phyloP scores from a whole-genome alignment of 441 rosid species.

The Lepidium campestre region DNA sequence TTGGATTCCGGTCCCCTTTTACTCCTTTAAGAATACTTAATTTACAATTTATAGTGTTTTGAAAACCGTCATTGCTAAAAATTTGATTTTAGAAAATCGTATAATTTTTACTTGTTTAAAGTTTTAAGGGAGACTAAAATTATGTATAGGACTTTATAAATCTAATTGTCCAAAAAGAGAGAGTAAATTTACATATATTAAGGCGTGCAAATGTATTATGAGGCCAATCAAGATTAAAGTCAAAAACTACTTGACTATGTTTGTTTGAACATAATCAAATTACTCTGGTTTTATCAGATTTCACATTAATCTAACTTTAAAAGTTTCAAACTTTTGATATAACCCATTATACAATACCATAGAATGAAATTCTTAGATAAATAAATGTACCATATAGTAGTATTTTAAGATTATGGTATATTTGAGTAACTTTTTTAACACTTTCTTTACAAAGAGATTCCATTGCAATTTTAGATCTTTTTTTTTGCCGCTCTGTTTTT shows the following conservation, averaged over 20 bases:
- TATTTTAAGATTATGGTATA: neutral
- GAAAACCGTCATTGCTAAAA: too few species aligned
- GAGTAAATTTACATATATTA: too few species aligned
- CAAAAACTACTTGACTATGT: neutral
- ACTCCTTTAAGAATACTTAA: too few species aligned
- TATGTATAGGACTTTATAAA: too few species aligned
- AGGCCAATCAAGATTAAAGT: neutral
- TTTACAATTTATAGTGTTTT: too few species aligned
- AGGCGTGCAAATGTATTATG: too few species aligned
- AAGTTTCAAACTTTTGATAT: neutral
- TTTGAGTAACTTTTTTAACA: neutral
- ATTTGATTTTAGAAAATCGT: too few species aligned
- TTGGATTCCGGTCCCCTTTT: neutral
- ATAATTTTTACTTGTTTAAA: too few species aligned
- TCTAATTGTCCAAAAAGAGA: too few species aligned
- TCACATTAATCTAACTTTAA: neutral
- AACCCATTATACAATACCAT: neutral
- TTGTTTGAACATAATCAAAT: neutral
- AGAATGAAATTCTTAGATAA: neutral
- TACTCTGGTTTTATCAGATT: neutral
- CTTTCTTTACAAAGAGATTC: neutral
- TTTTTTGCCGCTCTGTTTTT: neutral
- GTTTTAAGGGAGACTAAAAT: too few species aligned
- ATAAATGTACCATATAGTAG: neutral
- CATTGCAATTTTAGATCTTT: constrained; percentile 1